A percentile compares a stretch with the other conserved stretches of the same genome.
These are phyloP conservation scores for Triglochin maritima DNA, from an alignment of 106 monocot genomes.

Conservation along the genomic window DNA sequence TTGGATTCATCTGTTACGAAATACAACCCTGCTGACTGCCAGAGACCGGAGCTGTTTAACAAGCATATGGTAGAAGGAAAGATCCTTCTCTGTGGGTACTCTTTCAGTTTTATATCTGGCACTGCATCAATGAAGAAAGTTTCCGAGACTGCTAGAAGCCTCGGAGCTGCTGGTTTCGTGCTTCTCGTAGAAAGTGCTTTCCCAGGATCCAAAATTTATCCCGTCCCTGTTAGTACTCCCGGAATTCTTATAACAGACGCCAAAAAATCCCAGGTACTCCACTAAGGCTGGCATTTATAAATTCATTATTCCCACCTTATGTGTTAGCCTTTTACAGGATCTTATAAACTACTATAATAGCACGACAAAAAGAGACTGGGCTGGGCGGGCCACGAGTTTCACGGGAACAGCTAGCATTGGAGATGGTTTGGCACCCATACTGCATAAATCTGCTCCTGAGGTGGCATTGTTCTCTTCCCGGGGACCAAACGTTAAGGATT, in stretches of 20 bases:
- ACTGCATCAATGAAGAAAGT: slow-evolving; percentile 90
- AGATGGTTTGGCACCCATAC: slow-evolving; percentile 71
- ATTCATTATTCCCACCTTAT: no score
- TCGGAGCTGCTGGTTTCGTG: slow-evolving; percentile 88
- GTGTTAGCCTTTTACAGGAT: slow-evolving; percentile 21
- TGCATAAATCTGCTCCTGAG: slow-evolving; percentile 86
- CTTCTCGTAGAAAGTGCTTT: slow-evolving; percentile 78
- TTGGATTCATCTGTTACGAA: slow-evolving; percentile 63
- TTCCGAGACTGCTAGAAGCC: slow-evolving; percentile 68
- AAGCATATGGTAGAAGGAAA: slow-evolving; percentile 67
- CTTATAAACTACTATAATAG: slow-evolving; percentile 82
- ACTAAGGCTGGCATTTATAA: no score
- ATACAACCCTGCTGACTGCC: slow-evolving; percentile 79
- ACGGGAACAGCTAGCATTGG: slow-evolving; percentile 63
- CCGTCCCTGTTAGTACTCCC: slow-evolving; percentile 62
- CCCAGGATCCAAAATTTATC: slow-evolving; percentile 87
- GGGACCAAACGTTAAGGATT: slow-evolving; percentile 95
- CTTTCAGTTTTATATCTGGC: slow-evolving; percentile 88
- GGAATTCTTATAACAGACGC: slow-evolving; percentile 80
- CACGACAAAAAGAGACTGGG: slow-evolving; percentile 91
- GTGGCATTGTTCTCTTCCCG: slow-evolving; percentile 91
- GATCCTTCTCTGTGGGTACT: slow-evolving; percentile 90
- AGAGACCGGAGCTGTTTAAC: slow-evolving; percentile 79
- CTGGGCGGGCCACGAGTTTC: slow-evolving; percentile 48
- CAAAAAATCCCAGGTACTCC: slow-evolving; percentile 51